These are phyloP conservation scores for Dioszegia aurantiaca DNA, from an alignment of 768 basidiomycete species.

Conservation along the genomic window DNA sequence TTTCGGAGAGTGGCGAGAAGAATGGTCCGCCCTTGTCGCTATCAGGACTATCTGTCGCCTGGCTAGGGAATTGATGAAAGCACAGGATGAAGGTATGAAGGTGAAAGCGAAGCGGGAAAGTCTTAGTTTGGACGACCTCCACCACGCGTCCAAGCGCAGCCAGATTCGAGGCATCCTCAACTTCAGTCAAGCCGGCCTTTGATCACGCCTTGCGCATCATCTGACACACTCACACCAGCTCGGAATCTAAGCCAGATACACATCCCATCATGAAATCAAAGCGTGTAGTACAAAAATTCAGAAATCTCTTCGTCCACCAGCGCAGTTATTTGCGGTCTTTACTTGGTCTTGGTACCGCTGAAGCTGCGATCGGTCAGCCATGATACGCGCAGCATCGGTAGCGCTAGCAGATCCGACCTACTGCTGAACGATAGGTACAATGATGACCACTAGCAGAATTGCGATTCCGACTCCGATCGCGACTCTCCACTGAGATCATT, in stretches of 20 bases:
- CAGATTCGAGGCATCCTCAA: no score
- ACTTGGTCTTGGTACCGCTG: not conserved
- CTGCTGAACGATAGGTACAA: slow-evolving; percentile 89
- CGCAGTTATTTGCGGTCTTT: no score
- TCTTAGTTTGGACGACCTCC: slow-evolving; percentile 11
- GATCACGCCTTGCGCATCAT: no score
- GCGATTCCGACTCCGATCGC: slow-evolving; percentile 87
- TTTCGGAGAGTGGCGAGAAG: not conserved
- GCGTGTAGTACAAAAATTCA: no score
- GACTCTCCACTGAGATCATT: slow-evolving; percentile 70
- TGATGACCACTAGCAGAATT: slow-evolving; percentile 90
- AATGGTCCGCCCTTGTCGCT: no score
- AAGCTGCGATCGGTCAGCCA: slow-evolving; percentile 2
- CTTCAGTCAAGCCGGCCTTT: no score
- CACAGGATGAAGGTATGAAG: not conserved
- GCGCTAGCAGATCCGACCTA: slow-evolving; percentile 41
- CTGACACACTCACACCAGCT: no score
- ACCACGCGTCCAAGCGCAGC: slow-evolving; percentile 6
- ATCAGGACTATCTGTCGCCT: not conserved
- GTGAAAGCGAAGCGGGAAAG: not conserved
- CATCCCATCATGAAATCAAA: no score
- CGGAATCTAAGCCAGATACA: no score
- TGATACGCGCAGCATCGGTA: not conserved
- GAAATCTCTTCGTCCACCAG: no score
- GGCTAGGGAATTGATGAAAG: not conserved